Conservation (phyloP, 2,329 filamentous ascomycete species). For the Colletotrichum tropicicola region DNA sequence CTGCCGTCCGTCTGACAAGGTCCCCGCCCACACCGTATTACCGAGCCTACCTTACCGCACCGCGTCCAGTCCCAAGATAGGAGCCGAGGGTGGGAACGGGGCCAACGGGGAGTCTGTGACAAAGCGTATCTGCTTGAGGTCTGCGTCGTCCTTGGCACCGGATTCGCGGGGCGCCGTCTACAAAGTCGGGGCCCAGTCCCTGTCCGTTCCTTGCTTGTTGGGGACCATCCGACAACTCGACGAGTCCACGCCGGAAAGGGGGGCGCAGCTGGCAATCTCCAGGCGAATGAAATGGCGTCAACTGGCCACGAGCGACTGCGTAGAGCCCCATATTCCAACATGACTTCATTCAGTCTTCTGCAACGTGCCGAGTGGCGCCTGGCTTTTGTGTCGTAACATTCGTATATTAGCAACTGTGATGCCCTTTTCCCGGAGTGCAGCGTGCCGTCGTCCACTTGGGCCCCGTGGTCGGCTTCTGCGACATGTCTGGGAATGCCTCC, state of each 20-base stretch:
- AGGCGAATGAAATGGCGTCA: conserved; percentile 48
- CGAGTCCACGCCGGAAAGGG: background rate
- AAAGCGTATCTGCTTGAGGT: conserved; percentile 24
- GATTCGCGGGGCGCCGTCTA: conserved; percentile 23
- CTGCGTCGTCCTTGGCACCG: conserved; percentile 27
- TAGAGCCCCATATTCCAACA: background rate
- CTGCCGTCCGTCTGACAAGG: conserved; percentile 5
- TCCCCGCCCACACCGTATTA: conserved; percentile 9
- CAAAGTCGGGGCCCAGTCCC: conserved; percentile 24
- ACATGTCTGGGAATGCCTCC: background rate
- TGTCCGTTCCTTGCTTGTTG: conserved; percentile 27
- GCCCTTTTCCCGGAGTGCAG: conserved; percentile 1
- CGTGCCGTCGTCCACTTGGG: background rate
- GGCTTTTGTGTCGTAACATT: conserved; percentile 1
- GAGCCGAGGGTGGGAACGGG: conserved; percentile 12
- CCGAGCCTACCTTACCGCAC: conserved; percentile 4
- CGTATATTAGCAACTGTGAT: conserved; percentile 16
- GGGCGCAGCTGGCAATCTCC: conserved; percentile 18
- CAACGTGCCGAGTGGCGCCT: conserved; percentile 17
- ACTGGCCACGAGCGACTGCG: conserved; percentile 46
- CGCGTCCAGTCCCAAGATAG: conserved; percentile 14
- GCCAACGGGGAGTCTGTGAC: conserved; percentile 21
- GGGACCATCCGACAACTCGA: conserved; percentile 1
- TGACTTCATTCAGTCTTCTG: conserved; percentile 20
- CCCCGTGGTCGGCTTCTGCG: conserved; percentile 15